These are phyloP conservation scores for Beta macrorhiza DNA, from an alignment of 179 eudicot species.

Conservation along the genomic window DNA sequence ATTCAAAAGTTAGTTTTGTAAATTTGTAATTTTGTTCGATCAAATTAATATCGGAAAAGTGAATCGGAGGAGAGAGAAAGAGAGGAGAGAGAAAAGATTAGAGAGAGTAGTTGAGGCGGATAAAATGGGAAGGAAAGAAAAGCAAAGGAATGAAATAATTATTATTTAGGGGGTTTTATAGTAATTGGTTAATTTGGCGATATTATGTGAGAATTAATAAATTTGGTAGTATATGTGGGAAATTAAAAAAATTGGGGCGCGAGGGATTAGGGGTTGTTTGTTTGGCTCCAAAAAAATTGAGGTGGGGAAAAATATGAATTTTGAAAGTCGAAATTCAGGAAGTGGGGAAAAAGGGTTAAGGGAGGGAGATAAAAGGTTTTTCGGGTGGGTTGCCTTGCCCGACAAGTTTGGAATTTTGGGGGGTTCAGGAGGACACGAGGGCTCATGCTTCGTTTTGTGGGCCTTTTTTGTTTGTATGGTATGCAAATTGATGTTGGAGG, in stretches of 20 bases:
- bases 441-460: neutral
- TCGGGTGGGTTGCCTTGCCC: neutral
- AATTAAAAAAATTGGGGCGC: slow-evolving; percentile 24
- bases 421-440: too few relatives aligned
- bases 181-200: slow-evolving; percentile 14
- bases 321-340: slow-evolving; percentile 8
- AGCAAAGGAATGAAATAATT: neutral
- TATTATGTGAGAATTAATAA: neutral
- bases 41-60: neutral
- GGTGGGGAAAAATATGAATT: slow-evolving; percentile 23
- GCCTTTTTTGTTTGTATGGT: neutral
- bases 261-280: slow-evolving; percentile 12
- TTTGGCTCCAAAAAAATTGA: slow-evolving; percentile 30
- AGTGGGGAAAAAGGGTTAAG: neutral
- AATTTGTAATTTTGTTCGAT: neutral
- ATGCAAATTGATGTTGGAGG: neutral
- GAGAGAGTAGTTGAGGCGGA: slow-evolving; percentile 19
- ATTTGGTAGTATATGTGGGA: neutral
- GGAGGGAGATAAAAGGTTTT: neutral
- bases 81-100: neutral
- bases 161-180: slow-evolving; percentile 13
- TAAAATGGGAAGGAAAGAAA: slow-evolving; percentile 17
- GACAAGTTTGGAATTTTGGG: neutral
- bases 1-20: neutral
- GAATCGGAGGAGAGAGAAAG: slow-evolving; percentile 12